phyloP scores from a whole-genome alignment of 257 asterid genomes.

The Scutellaria barbata region DNA sequence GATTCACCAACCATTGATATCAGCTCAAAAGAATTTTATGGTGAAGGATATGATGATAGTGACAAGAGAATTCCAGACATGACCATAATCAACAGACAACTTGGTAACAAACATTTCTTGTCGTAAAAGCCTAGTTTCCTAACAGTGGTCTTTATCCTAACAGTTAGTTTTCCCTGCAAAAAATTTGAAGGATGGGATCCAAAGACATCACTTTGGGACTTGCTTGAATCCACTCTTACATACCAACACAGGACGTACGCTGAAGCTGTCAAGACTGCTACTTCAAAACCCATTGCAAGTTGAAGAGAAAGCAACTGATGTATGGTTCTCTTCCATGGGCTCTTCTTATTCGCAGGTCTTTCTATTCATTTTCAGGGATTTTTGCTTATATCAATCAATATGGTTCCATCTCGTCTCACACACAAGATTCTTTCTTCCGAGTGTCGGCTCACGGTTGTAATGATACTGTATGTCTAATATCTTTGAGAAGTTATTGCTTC shows the following conservation, averaged over 20 bases:
- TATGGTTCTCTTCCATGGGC: slow-evolving; percentile 30
- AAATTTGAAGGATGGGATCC: slow-evolving; percentile 67
- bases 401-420: slow-evolving; percentile 15
- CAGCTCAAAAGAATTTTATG: slow-evolving; percentile 91
- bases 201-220: slow-evolving; percentile 79
- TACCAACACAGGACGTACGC: slow-evolving; percentile 84
- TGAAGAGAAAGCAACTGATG: slow-evolving; percentile 31
- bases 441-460: slow-evolving; percentile 33
- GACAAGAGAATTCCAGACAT: slow-evolving; percentile 97
- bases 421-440: slow-evolving; percentile 6
- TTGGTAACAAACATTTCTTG: slow-evolving; percentile 52
- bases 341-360: slow-evolving; percentile 21
- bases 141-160: neutral
- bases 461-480: slow-evolving; percentile 37
- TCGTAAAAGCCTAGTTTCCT: neutral
- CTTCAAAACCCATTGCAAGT: slow-evolving; percentile 60
- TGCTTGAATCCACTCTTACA: slow-evolving; percentile 79
- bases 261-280: slow-evolving; percentile 71
- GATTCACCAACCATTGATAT: slow-evolving; percentile 77
- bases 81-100: slow-evolving; percentile 91
- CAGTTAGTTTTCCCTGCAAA: neutral
- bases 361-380: slow-evolving; percentile 35
- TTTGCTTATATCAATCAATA: neutral
- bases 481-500: slow-evolving; percentile 18
- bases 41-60: slow-evolving; percentile 96